These are phyloP conservation scores for Carpinus fangiana DNA, from an alignment of 306 rosid species.

Conservation along the genomic window DNA sequence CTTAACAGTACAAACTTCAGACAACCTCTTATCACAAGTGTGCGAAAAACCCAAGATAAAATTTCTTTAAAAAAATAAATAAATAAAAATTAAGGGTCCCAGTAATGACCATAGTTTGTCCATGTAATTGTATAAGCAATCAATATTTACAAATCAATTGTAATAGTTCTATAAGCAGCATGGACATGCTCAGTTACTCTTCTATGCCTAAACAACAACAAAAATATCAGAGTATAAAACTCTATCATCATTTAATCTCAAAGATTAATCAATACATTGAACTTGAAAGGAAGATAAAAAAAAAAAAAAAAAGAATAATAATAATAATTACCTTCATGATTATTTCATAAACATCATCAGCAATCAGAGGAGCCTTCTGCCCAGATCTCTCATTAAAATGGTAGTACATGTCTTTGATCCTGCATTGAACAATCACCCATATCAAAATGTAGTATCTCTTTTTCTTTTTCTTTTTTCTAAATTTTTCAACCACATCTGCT, in stretches of 20 bases:
- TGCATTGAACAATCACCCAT: conserved; percentile 21
- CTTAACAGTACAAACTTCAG: background rate
- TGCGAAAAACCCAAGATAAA: background rate
- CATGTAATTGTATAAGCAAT: background rate
- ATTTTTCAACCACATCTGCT: background rate
- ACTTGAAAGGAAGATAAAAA: background rate
- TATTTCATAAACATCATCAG: conserved; percentile 79
- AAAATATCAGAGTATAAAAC: background rate
- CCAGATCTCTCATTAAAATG: conserved; percentile 72
- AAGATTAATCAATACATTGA: no score
- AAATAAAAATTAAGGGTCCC: background rate
- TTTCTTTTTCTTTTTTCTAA: background rate
- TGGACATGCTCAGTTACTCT: background rate
- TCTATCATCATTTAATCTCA: background rate
- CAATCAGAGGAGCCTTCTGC: conserved; percentile 67
- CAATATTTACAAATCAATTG: background rate
- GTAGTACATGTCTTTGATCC: conserved; percentile 59
- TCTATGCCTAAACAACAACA: background rate
- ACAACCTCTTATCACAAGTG: background rate
- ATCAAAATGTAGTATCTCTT: background rate
- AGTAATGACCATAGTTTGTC: background rate
- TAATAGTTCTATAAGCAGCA: background rate
- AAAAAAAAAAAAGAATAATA: no score
- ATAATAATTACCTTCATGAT: conserved; percentile 56
- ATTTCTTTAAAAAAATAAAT: background rate